Percentiles rank a stretch among this genome's conserved stretches.
These are phyloP conservation scores for Trichaptum fuscoviolaceum DNA, from an alignment of 768 basidiomycete species.

Conservation along the genomic window DNA sequence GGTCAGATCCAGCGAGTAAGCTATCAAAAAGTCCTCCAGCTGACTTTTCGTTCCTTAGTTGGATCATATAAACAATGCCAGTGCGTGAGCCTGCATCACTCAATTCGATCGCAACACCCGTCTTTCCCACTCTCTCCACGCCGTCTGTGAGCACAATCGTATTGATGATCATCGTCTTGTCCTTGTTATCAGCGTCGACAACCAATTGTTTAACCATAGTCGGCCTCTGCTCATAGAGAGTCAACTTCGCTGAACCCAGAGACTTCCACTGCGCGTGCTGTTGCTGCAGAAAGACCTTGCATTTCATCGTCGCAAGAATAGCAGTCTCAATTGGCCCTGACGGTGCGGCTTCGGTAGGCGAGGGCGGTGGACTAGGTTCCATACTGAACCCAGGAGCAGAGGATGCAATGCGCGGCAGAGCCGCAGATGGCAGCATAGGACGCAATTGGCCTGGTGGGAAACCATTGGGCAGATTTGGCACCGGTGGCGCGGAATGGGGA, in stretches of 20 bases:
- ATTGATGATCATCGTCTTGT: slow-evolving; percentile 78
- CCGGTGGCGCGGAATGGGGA: slow-evolving; percentile 28
- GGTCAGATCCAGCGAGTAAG: slow-evolving; percentile 82
- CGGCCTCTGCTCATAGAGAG: slow-evolving; percentile 79
- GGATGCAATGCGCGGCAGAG: slow-evolving; percentile 47
- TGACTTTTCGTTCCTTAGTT: slow-evolving; percentile 82
- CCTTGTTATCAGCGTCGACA: slow-evolving; percentile 78
- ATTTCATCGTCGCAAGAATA: slow-evolving; percentile 90
- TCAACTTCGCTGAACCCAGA: slow-evolving; percentile 80
- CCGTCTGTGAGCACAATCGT: slow-evolving; percentile 96
- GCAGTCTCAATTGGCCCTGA: slow-evolving; percentile 70
- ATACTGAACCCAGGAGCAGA: slow-evolving; percentile 48
- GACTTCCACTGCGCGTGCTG: slow-evolving; percentile 98
- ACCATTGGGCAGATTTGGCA: slow-evolving; percentile 30
- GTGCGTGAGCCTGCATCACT: slow-evolving; percentile 89
- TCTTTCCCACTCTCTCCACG: slow-evolving; percentile 97
- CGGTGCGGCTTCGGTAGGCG: slow-evolving; percentile 57
- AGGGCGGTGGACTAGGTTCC: slow-evolving; percentile 80
- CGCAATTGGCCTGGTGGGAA: slow-evolving; percentile 37
- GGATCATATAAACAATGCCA: slow-evolving; percentile 96
- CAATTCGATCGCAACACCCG: slow-evolving; percentile 93
- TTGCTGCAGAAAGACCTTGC: slow-evolving; percentile 95
- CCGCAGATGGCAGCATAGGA: slow-evolving; percentile 59
- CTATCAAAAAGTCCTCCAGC: slow-evolving; percentile 83
- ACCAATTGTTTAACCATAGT: slow-evolving; percentile 95